A percentile compares a stretch with the other conserved stretches of the same genome.
Evolutionary conservation across 805 yeast genomes (phyloP).

Genomic region (Candida coleopterorum): DNA sequence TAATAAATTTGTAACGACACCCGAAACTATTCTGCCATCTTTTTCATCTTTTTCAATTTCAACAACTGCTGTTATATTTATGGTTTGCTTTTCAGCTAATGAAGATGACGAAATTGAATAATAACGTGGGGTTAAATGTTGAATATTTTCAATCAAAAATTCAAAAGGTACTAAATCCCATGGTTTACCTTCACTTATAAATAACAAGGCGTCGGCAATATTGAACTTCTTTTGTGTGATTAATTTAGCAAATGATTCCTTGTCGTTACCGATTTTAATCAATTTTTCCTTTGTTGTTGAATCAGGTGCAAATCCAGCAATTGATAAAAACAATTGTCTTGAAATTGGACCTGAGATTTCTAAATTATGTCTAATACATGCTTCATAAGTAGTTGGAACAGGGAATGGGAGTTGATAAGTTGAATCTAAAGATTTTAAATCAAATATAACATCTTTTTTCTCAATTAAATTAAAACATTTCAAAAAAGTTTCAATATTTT

Average conservation of each 20-base stretch:
- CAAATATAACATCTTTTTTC: slow-evolving; percentile 52
- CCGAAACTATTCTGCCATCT: slow-evolving; percentile 45
- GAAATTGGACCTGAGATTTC: slow-evolving; percentile 93
- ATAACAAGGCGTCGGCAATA: slow-evolving; percentile 67
- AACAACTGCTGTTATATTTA: slow-evolving; percentile 89
- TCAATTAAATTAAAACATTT: slow-evolving; percentile 54
- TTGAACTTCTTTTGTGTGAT: slow-evolving; percentile 61
- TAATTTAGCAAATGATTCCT: slow-evolving; percentile 59
- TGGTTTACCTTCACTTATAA: slow-evolving; percentile 55
- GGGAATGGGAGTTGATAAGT: slow-evolving; percentile 64
- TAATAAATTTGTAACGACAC: slow-evolving; percentile 88
- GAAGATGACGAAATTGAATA: slow-evolving; percentile 94
- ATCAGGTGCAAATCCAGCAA: slow-evolving; percentile 80
- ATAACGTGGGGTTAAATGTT: slow-evolving; percentile 88
- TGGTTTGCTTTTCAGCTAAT: slow-evolving; percentile 62
- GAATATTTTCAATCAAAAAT: slow-evolving; percentile 74
- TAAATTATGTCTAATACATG: slow-evolving; percentile 78
- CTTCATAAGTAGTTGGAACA: slow-evolving; percentile 82
- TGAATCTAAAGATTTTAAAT: slow-evolving; percentile 64
- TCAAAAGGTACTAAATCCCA: slow-evolving; percentile 83
- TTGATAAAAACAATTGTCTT: slow-evolving; percentile 70
- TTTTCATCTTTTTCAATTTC: slow-evolving; percentile 52
- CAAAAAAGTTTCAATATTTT: slow-evolving; percentile 64
- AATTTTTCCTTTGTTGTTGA: slow-evolving; percentile 48
- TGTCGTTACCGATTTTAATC: slow-evolving; percentile 58